A percentile compares a stretch with the other conserved stretches of the same genome.
These are phyloP conservation scores for Juncus inflexus DNA, from an alignment of 176 grass and related monocot species.

Conservation along the genomic window DNA sequence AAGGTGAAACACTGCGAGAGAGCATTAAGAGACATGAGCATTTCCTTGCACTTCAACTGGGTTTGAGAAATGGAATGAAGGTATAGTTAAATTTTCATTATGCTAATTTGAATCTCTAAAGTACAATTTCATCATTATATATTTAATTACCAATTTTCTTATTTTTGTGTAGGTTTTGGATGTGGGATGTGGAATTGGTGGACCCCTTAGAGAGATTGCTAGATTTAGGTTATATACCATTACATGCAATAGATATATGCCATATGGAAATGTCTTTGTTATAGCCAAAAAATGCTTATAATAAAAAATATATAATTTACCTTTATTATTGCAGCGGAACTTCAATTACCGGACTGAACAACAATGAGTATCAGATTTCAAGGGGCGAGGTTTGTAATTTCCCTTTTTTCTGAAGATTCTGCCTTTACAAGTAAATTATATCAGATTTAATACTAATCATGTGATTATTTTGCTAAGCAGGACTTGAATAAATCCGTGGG, in stretches of 20 bases:
- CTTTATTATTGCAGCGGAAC: slow-evolving; percentile 59
- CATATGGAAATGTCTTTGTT: not conserved
- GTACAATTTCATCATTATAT: no score
- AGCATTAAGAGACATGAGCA: slow-evolving; percentile 95
- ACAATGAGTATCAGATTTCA: slow-evolving; percentile 93
- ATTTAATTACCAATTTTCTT: not conserved
- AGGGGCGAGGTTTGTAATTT: slow-evolving; percentile 67
- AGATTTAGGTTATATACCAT: slow-evolving; percentile 64
- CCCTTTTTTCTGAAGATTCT: not conserved
- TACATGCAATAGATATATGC: no score
- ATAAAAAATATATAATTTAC: not conserved
- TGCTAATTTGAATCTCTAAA: not conserved
- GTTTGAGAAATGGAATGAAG: slow-evolving; percentile 90
- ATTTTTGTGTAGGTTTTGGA: slow-evolving; percentile 66
- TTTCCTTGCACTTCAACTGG: slow-evolving; percentile 88
- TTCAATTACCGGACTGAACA: slow-evolving; percentile 92
- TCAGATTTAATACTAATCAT: slow-evolving; percentile 23
- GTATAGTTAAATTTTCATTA: slow-evolving; percentile 15
- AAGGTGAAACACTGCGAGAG: slow-evolving; percentile 79
- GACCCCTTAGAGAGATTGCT: slow-evolving; percentile 89
- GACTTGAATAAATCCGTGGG: slow-evolving; percentile 67
- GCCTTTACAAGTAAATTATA: slow-evolving; percentile 4
- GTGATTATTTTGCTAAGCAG: slow-evolving; percentile 35
- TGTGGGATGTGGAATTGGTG: slow-evolving; percentile 92
- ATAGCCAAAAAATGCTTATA: not conserved